Conservation (phyloP, 257 asterid species). For the Cruciata laevipes region DNA sequence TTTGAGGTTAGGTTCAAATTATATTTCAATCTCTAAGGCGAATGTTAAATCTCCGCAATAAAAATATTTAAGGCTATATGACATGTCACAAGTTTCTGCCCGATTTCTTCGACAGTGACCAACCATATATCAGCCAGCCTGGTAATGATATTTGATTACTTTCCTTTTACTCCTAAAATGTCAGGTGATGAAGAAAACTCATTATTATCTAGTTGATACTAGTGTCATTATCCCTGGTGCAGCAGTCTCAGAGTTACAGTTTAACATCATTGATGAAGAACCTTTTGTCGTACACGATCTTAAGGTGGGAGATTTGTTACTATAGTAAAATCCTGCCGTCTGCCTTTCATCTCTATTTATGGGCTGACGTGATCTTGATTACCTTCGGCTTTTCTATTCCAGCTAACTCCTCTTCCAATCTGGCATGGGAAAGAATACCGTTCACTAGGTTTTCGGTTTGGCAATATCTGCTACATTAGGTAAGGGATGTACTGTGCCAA, state of each 20-base stretch:
- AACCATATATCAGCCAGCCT: not conserved
- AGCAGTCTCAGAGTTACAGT: conserved; percentile 87
- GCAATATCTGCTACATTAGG: conserved; percentile 88
- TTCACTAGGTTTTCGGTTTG: conserved; percentile 95
- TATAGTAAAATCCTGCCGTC: not conserved
- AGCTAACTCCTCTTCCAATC: conserved; percentile 90
- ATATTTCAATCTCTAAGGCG: conserved; percentile 8
- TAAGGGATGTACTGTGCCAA: conserved; percentile 15
- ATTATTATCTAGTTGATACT: conserved; percentile 79
- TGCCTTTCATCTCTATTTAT: not conserved
- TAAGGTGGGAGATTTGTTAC: conserved; percentile 36
- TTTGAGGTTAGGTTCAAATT: conserved; percentile 85
- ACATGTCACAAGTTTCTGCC: not conserved
- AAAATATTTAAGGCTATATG: not conserved
- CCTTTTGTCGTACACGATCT: conserved; percentile 68
- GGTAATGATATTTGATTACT: not conserved
- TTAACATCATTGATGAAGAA: conserved; percentile 68
- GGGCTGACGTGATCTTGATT: not conserved
- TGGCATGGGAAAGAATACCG: conserved; percentile 94
- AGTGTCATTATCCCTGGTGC: conserved; percentile 76
- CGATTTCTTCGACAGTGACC: not conserved
- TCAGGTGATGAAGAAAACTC: conserved; percentile 98
- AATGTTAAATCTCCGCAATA: not conserved
- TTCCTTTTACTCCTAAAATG: conserved; percentile 13
- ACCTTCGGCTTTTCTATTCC: conserved; percentile 8